Evolutionary conservation across 345 rosid genomes (phyloP).

Genomic region (Pelargonium nanum): DNA sequence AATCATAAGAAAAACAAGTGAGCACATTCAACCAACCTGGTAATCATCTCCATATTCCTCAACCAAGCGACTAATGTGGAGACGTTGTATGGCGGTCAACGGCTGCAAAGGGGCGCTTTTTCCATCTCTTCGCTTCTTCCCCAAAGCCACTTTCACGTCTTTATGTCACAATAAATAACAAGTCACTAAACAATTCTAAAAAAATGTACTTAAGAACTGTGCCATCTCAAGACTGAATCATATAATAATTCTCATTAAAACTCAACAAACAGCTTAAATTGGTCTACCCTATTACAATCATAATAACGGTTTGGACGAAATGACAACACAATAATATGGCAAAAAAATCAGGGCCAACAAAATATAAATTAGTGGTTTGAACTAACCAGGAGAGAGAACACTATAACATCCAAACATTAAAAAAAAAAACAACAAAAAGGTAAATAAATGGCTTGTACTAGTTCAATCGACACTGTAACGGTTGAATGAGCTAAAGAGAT

Average conservation of each 20-base stretch:
- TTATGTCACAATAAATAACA: slow-evolving; percentile 9
- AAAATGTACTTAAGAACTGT: background rate
- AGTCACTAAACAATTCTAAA: slow-evolving; percentile 1
- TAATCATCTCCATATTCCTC: slow-evolving; percentile 73
- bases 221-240: background rate
- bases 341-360: background rate
- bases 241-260: background rate
- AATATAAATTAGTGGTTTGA: too few species aligned
- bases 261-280: background rate
- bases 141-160: slow-evolving; percentile 84
- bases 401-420: too few species aligned
- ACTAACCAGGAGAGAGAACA: too few species aligned
- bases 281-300: too few species aligned
- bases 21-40: slow-evolving; percentile 35
- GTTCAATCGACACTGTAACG: too few species aligned
- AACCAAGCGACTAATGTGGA: slow-evolving; percentile 39
- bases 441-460: too few species aligned
- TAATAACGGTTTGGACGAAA: too few species aligned
- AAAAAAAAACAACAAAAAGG: too few species aligned
- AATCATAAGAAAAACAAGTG: background rate
- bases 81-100: slow-evolving; percentile 68
- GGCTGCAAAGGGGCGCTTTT: slow-evolving; percentile 64
- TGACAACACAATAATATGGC: background rate
- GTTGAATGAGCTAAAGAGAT: too few species aligned
- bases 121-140: slow-evolving; percentile 88